Conservation (phyloP, 345 rosid genomes). For the Orychophragmus violaceus region DNA sequence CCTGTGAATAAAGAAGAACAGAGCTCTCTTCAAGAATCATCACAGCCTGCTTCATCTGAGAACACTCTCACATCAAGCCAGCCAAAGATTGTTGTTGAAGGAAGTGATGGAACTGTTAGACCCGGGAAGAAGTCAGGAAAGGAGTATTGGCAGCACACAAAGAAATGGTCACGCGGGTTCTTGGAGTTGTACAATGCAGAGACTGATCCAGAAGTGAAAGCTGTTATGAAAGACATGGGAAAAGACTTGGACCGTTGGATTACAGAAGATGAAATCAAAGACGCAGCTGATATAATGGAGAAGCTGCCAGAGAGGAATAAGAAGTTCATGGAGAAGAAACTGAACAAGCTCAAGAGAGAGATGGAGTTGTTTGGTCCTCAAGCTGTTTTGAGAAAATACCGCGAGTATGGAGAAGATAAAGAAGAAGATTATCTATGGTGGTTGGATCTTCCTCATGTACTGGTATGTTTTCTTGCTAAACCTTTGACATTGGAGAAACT, state of each 20-base stretch:
- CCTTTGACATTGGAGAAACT: background rate
- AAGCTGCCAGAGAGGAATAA: conserved; percentile 55
- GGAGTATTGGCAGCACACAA: conserved; percentile 90
- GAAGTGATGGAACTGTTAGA: conserved; percentile 80
- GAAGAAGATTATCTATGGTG: conserved; percentile 91
- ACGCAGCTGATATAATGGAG: conserved; percentile 67
- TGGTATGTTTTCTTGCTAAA: conserved; percentile 43
- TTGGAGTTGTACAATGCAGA: conserved; percentile 75
- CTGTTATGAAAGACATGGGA: conserved; percentile 76
- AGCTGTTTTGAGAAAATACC: conserved; percentile 86
- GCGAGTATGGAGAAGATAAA: conserved; percentile 72
- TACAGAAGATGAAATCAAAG: conserved; percentile 81
- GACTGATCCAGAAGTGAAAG: conserved; percentile 76
- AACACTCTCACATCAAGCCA: conserved; percentile 27
- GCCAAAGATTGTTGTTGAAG: conserved; percentile 60
- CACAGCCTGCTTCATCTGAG: conserved; percentile 28
- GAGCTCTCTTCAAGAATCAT: conserved; percentile 33
- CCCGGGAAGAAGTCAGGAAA: conserved; percentile 77
- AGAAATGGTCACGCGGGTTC: conserved; percentile 88
- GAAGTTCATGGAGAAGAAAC: conserved; percentile 68
- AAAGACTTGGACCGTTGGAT: conserved; percentile 92
- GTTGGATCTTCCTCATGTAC: conserved; percentile 84
- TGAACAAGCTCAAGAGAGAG: conserved; percentile 73
- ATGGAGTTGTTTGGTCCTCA: conserved; percentile 91
- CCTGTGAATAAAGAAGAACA: conserved; percentile 37